Evolutionary conservation across 1,284 basidiomycete species (phyloP).

Genomic region (Moniliella sp.): DNA sequence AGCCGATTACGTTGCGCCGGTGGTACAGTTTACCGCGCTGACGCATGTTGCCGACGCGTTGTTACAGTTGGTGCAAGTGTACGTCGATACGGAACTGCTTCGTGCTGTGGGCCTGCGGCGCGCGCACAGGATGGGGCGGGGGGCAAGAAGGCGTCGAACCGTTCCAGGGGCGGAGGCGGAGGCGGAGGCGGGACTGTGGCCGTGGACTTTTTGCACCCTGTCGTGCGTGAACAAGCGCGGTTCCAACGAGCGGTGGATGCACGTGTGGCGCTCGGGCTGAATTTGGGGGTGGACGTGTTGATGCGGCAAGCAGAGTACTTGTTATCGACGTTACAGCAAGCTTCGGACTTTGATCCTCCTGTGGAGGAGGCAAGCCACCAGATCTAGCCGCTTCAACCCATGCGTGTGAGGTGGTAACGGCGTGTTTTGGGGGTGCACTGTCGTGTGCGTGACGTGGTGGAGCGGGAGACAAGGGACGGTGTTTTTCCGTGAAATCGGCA

Average conservation of each 20-base stretch:
- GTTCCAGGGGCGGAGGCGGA: conserved; percentile 72
- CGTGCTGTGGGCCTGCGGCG: conserved; percentile 7
- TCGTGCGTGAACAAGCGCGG: conserved; percentile 82
- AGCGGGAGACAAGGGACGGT: conserved; percentile 82
- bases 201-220: conserved; percentile 77
- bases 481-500: conserved; percentile 67
- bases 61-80: conserved; percentile 87
- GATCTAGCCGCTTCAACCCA: conserved; percentile 48
- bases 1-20: conserved; percentile 48
- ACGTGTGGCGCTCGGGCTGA: conserved; percentile 70
- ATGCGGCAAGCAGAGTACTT: conserved; percentile 96
- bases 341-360: conserved; percentile 73
- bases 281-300: conserved; percentile 77
- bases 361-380: too few relatives aligned
- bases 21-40: conserved; percentile 89
- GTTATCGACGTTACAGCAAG: conserved; percentile 57
- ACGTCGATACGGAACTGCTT: conserved; percentile 73
- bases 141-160: conserved; percentile 36
- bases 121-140: not conserved
- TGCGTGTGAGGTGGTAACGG: conserved; percentile 65
- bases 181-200: too few relatives aligned
- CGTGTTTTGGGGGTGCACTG: conserved; percentile 48
- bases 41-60: conserved; percentile 94
- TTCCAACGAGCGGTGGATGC: conserved; percentile 82
- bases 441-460: conserved; percentile 85